Evolutionary conservation across 345 rosid species (phyloP).

Genomic region (Rubroshorea leprosula): DNA sequence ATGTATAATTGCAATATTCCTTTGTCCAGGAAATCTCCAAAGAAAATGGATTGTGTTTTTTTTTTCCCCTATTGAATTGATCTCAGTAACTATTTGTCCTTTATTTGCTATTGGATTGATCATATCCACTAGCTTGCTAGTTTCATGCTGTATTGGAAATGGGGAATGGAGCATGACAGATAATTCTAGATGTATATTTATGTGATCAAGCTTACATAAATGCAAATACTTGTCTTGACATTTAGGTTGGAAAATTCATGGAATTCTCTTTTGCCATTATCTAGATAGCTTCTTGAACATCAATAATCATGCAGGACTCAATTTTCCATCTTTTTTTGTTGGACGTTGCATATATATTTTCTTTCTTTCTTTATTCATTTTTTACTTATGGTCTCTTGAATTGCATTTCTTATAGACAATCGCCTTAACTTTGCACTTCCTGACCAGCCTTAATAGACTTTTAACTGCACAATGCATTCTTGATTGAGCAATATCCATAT

Average conservation of each 20-base stretch:
- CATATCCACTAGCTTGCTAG: too few species aligned
- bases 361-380: too few species aligned
- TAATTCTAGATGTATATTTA: not conserved
- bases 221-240: not conserved
- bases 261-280: not conserved
- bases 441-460: not conserved
- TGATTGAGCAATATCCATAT: not conserved
- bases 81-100: too few species aligned
- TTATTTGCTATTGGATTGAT: not conserved
- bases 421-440: not conserved
- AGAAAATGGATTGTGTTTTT: too few species aligned
- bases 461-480: not conserved
- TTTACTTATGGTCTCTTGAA: not conserved
- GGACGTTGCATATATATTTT: not conserved
- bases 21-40: too few species aligned
- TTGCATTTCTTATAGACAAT: not conserved
- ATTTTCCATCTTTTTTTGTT: not conserved
- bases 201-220: not conserved
- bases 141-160: not conserved
- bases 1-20: too few species aligned
- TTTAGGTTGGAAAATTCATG: not conserved
- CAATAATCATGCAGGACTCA: not conserved
- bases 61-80: not conserved
- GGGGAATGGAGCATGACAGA: too few species aligned
- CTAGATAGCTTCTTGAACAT: not conserved